Percentiles rank a stretch among this genome's conserved stretches.
Evolutionary conservation across 805 yeast genomes (phyloP).

Genomic region (Nakazawaea populi): DNA sequence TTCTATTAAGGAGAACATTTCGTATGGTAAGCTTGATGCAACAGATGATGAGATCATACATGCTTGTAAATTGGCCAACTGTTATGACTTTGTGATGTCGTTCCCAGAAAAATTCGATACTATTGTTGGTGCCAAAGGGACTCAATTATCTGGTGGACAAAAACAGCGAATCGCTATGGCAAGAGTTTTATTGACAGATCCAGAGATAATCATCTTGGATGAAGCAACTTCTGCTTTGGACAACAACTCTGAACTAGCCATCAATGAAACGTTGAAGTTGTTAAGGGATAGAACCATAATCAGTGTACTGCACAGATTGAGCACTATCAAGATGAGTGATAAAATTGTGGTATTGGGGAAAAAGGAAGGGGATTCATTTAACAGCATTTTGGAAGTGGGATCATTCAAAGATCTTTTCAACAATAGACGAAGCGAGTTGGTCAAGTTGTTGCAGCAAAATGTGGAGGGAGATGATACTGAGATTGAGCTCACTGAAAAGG

Average conservation of each 20-base stretch:
- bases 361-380: constrained; percentile 30
- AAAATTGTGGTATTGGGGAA: constrained; percentile 70
- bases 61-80: constrained; percentile 70
- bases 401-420: constrained; percentile 44
- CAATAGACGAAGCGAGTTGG: constrained; percentile 38
- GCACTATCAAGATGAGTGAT: constrained; percentile 81
- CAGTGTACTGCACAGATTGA: constrained; percentile 86
- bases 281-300: constrained; percentile 65
- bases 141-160: constrained; percentile 93
- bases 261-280: constrained; percentile 61
- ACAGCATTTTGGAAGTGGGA: constrained; percentile 72
- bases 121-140: constrained; percentile 77
- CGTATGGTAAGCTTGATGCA: constrained; percentile 65
- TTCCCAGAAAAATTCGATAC: constrained; percentile 85
- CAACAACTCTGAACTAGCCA: constrained; percentile 80
- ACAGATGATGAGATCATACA: constrained; percentile 51
- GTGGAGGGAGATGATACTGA: constrained; percentile 11
- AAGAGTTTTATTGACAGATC: constrained; percentile 73
- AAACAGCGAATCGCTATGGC: constrained; percentile 91
- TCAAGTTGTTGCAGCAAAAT: constrained; percentile 31
- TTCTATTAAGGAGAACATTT: constrained; percentile 73
- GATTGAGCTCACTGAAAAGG: constrained; percentile 8
- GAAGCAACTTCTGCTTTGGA: constrained; percentile 96
- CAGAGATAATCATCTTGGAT: constrained; percentile 77
- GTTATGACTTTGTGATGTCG: constrained; percentile 56